A percentile compares a stretch with the other conserved stretches of the same genome.
phyloP scores from a whole-genome alignment of 495 filamentous ascomycete species.

The Penicillium riverlandense region DNA sequence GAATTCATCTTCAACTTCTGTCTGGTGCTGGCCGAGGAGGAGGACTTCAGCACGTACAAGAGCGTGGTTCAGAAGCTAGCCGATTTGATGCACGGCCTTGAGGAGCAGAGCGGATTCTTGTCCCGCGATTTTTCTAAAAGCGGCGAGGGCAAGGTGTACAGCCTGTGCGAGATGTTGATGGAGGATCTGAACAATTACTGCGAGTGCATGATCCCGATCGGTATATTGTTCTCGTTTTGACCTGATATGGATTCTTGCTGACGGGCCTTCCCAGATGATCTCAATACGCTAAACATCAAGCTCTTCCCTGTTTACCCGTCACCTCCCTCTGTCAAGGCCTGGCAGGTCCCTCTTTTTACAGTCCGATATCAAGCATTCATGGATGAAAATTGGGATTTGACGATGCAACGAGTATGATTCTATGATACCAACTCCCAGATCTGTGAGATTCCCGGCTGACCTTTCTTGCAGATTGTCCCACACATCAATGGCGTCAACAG shows the following conservation, averaged over 20 bases:
- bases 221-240: slow-evolving; percentile 31
- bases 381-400: slow-evolving; percentile 87
- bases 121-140: slow-evolving; percentile 36
- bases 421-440: background rate
- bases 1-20: slow-evolving; percentile 98
- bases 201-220: slow-evolving; percentile 95
- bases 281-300: slow-evolving; percentile 94
- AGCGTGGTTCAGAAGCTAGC: slow-evolving; percentile 81
- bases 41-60: slow-evolving; percentile 62
- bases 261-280: slow-evolving; percentile 54
- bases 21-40: slow-evolving; percentile 69
- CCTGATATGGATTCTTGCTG: slow-evolving; percentile 7
- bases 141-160: slow-evolving; percentile 61
- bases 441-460: too few relatives aligned
- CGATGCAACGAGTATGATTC: slow-evolving; percentile 57
- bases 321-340: slow-evolving; percentile 70
- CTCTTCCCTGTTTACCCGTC: slow-evolving; percentile 77
- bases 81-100: slow-evolving; percentile 74
- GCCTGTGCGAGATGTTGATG: slow-evolving; percentile 82
- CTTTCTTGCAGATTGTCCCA: slow-evolving; percentile 50
- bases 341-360: slow-evolving; percentile 87
- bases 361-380: slow-evolving; percentile 68
- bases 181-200: slow-evolving; percentile 95
- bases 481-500: slow-evolving; percentile 87
- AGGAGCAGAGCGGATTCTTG: slow-evolving; percentile 78